Evolutionary conservation across 345 rosid species (phyloP).

Genomic region (Hevea brasiliensis): DNA sequence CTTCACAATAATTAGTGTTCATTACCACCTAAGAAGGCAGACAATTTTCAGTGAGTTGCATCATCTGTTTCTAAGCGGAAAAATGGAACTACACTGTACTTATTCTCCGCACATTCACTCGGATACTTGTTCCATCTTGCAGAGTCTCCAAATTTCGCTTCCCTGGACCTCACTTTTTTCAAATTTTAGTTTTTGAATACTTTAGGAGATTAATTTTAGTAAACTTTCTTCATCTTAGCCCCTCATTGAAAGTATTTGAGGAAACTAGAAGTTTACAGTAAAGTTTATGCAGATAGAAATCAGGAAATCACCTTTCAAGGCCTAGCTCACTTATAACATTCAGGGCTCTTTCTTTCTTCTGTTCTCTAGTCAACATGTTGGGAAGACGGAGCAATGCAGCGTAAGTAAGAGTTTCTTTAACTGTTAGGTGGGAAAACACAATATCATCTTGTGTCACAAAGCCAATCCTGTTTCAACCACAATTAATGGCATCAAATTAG

Average conservation of each 20-base stretch:
- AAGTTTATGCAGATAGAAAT: background rate
- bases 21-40: background rate
- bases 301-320: slow-evolving; percentile 29
- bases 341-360: slow-evolving; percentile 29
- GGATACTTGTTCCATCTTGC: too few relatives aligned
- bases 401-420: slow-evolving; percentile 36
- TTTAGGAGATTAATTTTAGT: too few relatives aligned
- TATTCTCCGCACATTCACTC: too few relatives aligned
- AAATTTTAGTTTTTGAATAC: too few relatives aligned
- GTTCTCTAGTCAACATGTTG: slow-evolving; percentile 9
- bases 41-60: background rate
- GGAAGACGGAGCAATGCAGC: slow-evolving; percentile 35
- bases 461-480: slow-evolving; percentile 31
- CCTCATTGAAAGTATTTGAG: too few relatives aligned
- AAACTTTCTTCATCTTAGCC: too few relatives aligned
- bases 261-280: background rate
- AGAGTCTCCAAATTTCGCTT: too few relatives aligned
- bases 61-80: too few relatives aligned
- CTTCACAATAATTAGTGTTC: background rate
- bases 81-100: too few relatives aligned
- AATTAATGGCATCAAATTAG: background rate
- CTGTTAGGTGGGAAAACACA: slow-evolving; percentile 36
- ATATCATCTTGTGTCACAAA: slow-evolving; percentile 41
- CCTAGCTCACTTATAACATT: slow-evolving; percentile 26
- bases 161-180: too few relatives aligned